These are phyloP conservation scores for Melampsora americana DNA, from an alignment of 1,284 basidiomycete genomes.

Conservation along the genomic window DNA sequence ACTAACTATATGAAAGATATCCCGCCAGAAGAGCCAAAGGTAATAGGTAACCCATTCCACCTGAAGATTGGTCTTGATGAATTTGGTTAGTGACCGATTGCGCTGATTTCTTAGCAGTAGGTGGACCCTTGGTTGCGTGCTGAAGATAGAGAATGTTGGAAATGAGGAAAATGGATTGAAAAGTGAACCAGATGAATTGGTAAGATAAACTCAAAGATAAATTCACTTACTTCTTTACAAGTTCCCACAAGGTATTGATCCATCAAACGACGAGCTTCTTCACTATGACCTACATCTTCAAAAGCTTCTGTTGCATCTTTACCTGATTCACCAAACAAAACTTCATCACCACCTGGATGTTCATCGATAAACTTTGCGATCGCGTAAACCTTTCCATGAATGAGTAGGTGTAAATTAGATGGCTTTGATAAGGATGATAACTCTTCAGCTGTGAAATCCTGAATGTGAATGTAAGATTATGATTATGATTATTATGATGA, in stretches of 20 bases:
- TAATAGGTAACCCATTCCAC: conserved; percentile 57
- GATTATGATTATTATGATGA: not conserved
- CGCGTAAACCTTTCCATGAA: conserved; percentile 68
- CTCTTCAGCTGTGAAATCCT: conserved; percentile 41
- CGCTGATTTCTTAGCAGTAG: conserved; percentile 15
- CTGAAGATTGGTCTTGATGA: conserved; percentile 8
- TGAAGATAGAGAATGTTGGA: not conserved
- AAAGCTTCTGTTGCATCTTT: conserved; percentile 97
- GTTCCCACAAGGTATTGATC: conserved; percentile 59
- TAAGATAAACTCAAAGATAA: not conserved
- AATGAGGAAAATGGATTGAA: not conserved
- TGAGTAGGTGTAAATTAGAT: conserved; percentile 28
- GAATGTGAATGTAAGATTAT: not conserved
- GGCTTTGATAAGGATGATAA: conserved; percentile 12
- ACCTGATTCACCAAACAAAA: conserved; percentile 85
- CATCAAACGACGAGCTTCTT: conserved; percentile 89
- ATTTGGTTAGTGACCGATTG: conserved; percentile 2
- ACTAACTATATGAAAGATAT: conserved; percentile 66
- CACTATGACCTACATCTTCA: conserved; percentile 98
- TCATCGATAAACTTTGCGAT: conserved; percentile 93
- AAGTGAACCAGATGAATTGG: conserved; percentile 3
- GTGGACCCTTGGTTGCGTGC: conserved; percentile 20
- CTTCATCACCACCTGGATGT: conserved; percentile 98
- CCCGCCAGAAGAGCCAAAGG: conserved; percentile 70
- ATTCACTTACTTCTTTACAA: conserved; percentile 57